Percentiles rank a stretch among this genome's conserved stretches.
phyloP scores from a whole-genome alignment of 1,284 basidiomycete genomes.

The Apiotrichum akiyoshidainum region DNA sequence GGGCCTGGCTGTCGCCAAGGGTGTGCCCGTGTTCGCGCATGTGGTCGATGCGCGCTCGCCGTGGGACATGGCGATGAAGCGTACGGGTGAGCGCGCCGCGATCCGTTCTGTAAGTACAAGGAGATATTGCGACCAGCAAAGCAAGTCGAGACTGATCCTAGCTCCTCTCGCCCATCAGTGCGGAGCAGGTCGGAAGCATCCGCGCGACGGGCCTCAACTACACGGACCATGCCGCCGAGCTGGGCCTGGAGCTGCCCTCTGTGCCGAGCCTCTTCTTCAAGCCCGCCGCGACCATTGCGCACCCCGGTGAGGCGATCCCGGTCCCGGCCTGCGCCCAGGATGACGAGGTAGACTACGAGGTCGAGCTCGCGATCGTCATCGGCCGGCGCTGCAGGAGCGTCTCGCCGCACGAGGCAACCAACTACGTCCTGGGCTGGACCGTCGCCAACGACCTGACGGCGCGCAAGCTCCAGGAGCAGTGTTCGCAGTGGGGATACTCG shows the following conservation, averaged over 20 bases:
- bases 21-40: constrained; percentile 20
- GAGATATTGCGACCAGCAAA: not conserved
- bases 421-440: constrained; percentile 78
- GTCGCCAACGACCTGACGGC: constrained; percentile 79
- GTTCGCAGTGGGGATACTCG: constrained; percentile 75
- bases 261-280: constrained; percentile 78
- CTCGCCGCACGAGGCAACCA: constrained; percentile 68
- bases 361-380: constrained; percentile 80
- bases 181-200: constrained; percentile 31
- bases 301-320: constrained; percentile 63
- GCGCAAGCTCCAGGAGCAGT: constrained; percentile 65
- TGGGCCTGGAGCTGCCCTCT: constrained; percentile 45
- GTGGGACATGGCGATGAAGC: constrained; percentile 22
- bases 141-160: not conserved
- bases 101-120: not conserved
- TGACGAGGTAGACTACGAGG: constrained; percentile 77
- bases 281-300: constrained; percentile 67
- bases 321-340: constrained; percentile 69
- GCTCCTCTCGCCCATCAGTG: constrained; percentile 40
- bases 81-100: constrained; percentile 10
- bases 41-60: constrained; percentile 23
- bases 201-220: constrained; percentile 39
- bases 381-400: constrained; percentile 76
- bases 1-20: constrained; percentile 36
- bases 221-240: constrained; percentile 28